A percentile compares a stretch with the other conserved stretches of the same genome.
Conservation (phyloP, 495 filamentous ascomycete species). For the Aspergillus cristatus region DNA sequence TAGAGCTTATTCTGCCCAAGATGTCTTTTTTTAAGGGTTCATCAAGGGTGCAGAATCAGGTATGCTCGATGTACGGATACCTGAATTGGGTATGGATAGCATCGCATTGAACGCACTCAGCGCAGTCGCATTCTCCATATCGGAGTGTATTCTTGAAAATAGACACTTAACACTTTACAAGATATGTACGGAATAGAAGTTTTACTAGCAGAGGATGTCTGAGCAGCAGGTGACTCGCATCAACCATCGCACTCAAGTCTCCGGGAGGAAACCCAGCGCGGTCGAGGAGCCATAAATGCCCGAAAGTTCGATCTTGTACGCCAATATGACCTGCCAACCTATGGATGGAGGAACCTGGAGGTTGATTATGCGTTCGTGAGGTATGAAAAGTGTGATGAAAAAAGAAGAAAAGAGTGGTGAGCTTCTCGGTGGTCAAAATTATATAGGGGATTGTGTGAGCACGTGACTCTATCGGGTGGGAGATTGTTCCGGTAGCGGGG, state of each 20-base stretch:
- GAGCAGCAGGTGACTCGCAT: slow-evolving; percentile 32
- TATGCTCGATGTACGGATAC: too few species aligned
- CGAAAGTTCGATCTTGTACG: slow-evolving; percentile 34
- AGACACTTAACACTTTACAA: too few species aligned
- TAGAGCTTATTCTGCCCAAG: too few species aligned
- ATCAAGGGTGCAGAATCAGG: too few species aligned
- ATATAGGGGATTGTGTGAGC: slow-evolving; percentile 11
- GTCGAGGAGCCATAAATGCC: slow-evolving; percentile 26
- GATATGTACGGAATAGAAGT: too few species aligned
- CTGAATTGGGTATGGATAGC: too few species aligned
- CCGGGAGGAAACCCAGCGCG: slow-evolving; percentile 17
- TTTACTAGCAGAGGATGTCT: too few species aligned
- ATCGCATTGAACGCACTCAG: too few species aligned
- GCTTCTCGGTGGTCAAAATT: slow-evolving; percentile 7
- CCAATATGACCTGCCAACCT: slow-evolving; percentile 48
- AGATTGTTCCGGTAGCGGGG: neutral
- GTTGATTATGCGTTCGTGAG: slow-evolving; percentile 48
- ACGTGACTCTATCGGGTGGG: slow-evolving; percentile 9
- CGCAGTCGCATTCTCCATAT: too few species aligned
- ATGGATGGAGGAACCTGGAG: slow-evolving; percentile 36
- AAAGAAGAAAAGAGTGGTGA: slow-evolving; percentile 9
- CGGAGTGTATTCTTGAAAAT: too few species aligned
- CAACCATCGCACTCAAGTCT: slow-evolving; percentile 26
- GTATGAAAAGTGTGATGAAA: slow-evolving; percentile 36
- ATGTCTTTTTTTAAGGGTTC: too few species aligned